Base-by-base conservation (phyloP, 129 eudicot species). In the Cynara cardunculus region DNA sequence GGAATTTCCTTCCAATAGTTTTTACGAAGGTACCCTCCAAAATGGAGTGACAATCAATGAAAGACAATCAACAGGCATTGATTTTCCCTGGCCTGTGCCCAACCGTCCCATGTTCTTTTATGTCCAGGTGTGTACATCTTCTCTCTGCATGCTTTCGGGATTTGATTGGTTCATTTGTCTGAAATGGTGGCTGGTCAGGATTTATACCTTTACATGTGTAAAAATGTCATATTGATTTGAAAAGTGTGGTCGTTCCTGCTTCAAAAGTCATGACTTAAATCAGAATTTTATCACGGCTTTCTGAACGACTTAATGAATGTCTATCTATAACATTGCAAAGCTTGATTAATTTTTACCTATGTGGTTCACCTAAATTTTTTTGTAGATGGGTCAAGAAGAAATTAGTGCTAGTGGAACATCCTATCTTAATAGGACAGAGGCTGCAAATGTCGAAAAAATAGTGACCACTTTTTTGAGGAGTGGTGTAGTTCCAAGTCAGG, bases 81-180 rank as follows among this genome's bases (percentile, higher is more conserved):
- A 94, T 86, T 94, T 94, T 70, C 98, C 98, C n/a, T 94, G 98
- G 98, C 98, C 97, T 65, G 98, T 94, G 82, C 98, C 98, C 71
- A 91, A 92, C 68, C 89, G 97, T 70, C 98, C 97, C 49, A 94
- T 91, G 98, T 90, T 94, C 82, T 94, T 91, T 74, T 94, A 94
- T 86, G 98, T 94, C 53, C 97, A 94, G 97, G 98, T 94, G 84
- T 22, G 14, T 2, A 56, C 68, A 26, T 27, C 11, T 70, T 31
- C 13, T 69, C 35, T 30, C 65, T 31, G 37, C 59, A 28, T 70
- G 22, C 59, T 53, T 41, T 78, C 41, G 30, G 46, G 53, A 26
- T n/a, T 46, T 28, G 24, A 74, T 25, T 44, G 18, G 25, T 74
- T 39, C 11, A n/a, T 39, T 34, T 7, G 25, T 0, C 8, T 56